Evolutionary conservation across 1,139 yeast genomes (phyloP), one percentile per base, ranked within the genome.

Genomic region (Debaryomyces sp.): DNA sequence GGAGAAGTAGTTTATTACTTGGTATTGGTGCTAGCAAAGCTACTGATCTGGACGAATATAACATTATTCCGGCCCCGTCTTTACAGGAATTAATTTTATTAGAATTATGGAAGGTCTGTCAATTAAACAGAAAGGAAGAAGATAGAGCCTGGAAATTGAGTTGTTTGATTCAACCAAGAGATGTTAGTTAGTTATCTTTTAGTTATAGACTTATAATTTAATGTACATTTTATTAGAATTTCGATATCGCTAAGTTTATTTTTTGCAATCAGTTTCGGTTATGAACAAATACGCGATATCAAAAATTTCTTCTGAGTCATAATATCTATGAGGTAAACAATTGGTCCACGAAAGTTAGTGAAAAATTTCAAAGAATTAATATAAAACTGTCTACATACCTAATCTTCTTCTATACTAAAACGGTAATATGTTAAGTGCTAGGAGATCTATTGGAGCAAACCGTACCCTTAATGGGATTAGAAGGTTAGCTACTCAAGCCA

Each of bases 121-220:
- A 82, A 56, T 69, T 84, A 50, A 83, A 84, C 60, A 67, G 77
- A 52, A 70, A 75, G 33, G 87, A 84, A 53, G 81, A 77, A 41
- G 92, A 87, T 56, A 73, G 94, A 55, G 82, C 86, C 2, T 87
- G 92, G 87, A 79, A 83, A 51, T 71, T 86, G 61, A 86, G 92
- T 69, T 78, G 87, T 58, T 63, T 71, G 50, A 76, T 82, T 43
- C 80, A 75, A 49, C 78, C 80, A 7, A 60, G 79, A 52, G 76
- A 71, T 13, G 51, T 50, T 22, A 42, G 32, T 30, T 48, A 44
- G 29, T 18, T n/a, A 29, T 15, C 5, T 1, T 39, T 21, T 27
- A 39, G 8, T 39, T n/a, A n/a, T n/a, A n/a, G n/a, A n/a, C n/a
- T n/a, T n/a, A n/a, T n/a, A n/a, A n/a, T n/a, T n/a, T n/a, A n/a